These are phyloP conservation scores for Zea luxurians DNA, from an alignment of 176 grass and related monocot species.

Conservation along the genomic window DNA sequence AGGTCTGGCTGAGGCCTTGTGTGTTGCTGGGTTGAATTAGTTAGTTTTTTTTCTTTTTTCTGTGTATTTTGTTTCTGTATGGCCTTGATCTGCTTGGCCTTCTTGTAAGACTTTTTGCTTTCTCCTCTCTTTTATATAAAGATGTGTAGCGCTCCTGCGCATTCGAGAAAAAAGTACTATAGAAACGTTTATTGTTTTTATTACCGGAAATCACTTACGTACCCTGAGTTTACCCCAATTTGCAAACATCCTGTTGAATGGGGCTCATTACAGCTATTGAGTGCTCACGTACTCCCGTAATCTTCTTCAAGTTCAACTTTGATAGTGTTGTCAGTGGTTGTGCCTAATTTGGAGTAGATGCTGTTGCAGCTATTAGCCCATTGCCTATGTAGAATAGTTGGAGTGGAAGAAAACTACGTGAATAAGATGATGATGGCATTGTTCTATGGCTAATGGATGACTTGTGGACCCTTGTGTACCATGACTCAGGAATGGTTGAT, in stretches of 20 bases:
- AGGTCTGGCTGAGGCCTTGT: too few relatives aligned
- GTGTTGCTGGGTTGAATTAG: too few relatives aligned
- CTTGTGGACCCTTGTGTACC: background rate
- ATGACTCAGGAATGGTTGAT: background rate
- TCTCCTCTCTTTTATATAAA: too few relatives aligned
- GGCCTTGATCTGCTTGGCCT: too few relatives aligned
- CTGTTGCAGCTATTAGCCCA: slow-evolving; percentile 22
- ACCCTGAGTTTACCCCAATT: slow-evolving; percentile 14
- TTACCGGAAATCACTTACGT: slow-evolving; percentile 30
- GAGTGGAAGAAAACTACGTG: slow-evolving; percentile 19
- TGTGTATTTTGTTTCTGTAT: too few relatives aligned
- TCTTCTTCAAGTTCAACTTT: slow-evolving; percentile 11
- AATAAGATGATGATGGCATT: slow-evolving; percentile 8
- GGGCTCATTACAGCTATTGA: background rate
- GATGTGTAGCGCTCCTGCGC: too few relatives aligned
- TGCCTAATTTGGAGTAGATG: slow-evolving; percentile 16
- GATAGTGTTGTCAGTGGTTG: slow-evolving; percentile 20
- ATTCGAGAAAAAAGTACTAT: slow-evolving; percentile 58
- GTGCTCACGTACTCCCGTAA: slow-evolving; percentile 21
- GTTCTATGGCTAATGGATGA: slow-evolving; percentile 13
- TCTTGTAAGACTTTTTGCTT: too few relatives aligned
- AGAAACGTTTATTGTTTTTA: slow-evolving; percentile 56
- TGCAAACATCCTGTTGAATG: slow-evolving; percentile 26
- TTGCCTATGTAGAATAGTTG: background rate
- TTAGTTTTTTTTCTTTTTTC: too few relatives aligned